Percentiles rank a stretch among this genome's conserved stretches.
Conservation (phyloP, 2,329 filamentous ascomycete genomes). For the Xylariaceae sp. region DNA sequence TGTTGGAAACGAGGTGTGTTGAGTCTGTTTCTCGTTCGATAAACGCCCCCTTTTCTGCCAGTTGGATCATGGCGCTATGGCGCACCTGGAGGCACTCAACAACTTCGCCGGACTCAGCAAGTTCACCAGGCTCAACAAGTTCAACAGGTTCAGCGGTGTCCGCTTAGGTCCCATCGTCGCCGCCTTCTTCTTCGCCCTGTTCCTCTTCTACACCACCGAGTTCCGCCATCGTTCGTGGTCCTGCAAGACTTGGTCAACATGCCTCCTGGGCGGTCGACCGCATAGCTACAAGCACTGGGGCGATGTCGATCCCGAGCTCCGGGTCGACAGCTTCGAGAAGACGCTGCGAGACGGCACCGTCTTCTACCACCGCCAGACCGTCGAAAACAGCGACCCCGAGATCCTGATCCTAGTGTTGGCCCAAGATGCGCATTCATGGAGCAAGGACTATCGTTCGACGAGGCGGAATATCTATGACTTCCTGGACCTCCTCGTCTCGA, state of each 20-base stretch:
- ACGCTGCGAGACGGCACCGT: slow-evolving; percentile 27
- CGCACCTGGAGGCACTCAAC: slow-evolving; percentile 7
- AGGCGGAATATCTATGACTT: slow-evolving; percentile 31
- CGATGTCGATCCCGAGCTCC: slow-evolving; percentile 19
- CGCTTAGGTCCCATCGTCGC: slow-evolving; percentile 20
- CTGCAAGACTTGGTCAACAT: slow-evolving; percentile 29
- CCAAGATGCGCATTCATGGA: slow-evolving; percentile 30
- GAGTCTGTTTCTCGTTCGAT: too few relatives aligned
- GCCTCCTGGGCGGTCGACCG: slow-evolving; percentile 20
- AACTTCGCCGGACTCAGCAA: slow-evolving; percentile 4
- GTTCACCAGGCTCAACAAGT: slow-evolving; percentile 11
- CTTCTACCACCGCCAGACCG: slow-evolving; percentile 25
- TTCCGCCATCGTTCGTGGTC: slow-evolving; percentile 28
- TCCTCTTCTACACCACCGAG: slow-evolving; percentile 30
- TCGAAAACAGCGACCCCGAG: slow-evolving; percentile 22
- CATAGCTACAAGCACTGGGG: slow-evolving; percentile 27
- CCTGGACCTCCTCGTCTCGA: slow-evolving; percentile 28
- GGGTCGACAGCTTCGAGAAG: slow-evolving; percentile 21
- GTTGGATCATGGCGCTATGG: slow-evolving; percentile 10
- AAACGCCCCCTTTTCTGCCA: background rate
- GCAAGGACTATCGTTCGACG: slow-evolving; percentile 29
- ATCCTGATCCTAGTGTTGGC: slow-evolving; percentile 29
- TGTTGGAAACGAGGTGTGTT: background rate
- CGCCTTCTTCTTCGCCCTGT: slow-evolving; percentile 19
- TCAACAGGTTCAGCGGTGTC: slow-evolving; percentile 12